Conservation (phyloP, 106 monocot species). For the Allium cepa region DNA sequence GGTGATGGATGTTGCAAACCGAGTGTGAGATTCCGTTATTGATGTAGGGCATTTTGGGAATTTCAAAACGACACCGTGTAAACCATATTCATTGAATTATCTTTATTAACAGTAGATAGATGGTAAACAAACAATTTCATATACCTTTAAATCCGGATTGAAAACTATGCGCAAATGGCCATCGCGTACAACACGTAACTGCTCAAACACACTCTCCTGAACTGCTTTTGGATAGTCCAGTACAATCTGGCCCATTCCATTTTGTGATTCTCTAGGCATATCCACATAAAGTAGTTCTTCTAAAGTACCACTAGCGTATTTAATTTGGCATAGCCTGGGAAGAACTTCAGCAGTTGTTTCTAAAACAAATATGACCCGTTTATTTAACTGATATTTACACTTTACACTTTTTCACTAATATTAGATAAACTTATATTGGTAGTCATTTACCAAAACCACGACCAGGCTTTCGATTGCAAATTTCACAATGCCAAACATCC, state of each 20-base stretch:
- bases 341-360: constrained; percentile 97
- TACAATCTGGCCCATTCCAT: constrained; percentile 84
- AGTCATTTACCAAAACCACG: constrained; percentile 92
- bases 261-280: constrained; percentile 93
- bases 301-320: constrained; percentile 96
- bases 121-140: background rate
- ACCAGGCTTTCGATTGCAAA: constrained; percentile 90
- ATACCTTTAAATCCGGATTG: constrained; percentile 81
- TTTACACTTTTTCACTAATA: background rate
- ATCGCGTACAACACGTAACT: constrained; percentile 90
- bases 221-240: constrained; percentile 95
- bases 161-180: constrained; percentile 93
- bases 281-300: constrained; percentile 98
- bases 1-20: too few species aligned
- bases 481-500: constrained; percentile 99
- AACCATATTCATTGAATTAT: too few species aligned
- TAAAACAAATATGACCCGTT: constrained; percentile 10
- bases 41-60: too few species aligned
- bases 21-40: too few species aligned
- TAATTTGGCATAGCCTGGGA: constrained; percentile 90
- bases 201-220: constrained; percentile 98
- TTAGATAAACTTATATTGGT: background rate
- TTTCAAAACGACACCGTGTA: too few species aligned
- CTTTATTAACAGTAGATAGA: background rate
- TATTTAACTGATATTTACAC: too few species aligned